A percentile compares a stretch with the other conserved stretches of the same genome.
Evolutionary conservation across 2,329 filamentous ascomycete genomes (phyloP).

Genomic region (Neonectria faginata): DNA sequence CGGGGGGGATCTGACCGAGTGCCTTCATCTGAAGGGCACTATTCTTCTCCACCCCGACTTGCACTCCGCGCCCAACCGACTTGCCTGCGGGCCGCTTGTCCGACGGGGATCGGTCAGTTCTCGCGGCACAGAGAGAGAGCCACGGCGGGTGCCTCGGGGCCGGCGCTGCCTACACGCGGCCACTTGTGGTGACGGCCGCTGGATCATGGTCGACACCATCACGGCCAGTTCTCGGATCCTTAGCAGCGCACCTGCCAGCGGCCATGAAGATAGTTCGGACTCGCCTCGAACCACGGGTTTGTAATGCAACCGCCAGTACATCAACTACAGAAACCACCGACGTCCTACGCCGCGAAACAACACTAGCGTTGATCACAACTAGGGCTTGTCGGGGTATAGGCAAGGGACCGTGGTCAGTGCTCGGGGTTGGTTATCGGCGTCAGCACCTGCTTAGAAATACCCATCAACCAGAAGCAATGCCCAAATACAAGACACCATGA

Average conservation of each 20-base stretch:
- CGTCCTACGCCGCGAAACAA: not conserved
- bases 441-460: not conserved
- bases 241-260: conserved; percentile 23
- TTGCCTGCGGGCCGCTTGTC: not conserved
- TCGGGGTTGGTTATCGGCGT: not conserved
- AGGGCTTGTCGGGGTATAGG: not conserved
- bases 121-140: not conserved
- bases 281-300: not conserved
- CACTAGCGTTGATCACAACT: not conserved
- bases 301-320: not conserved
- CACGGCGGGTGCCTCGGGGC: not conserved
- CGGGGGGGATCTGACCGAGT: not conserved
- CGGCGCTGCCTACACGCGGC: not conserved
- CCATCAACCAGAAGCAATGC: not conserved
- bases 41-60: not conserved
- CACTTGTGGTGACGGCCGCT: conserved; percentile 4
- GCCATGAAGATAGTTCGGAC: conserved; percentile 1
- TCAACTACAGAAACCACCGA: not conserved
- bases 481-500: not conserved
- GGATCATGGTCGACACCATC: conserved; percentile 8
- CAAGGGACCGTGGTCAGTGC: not conserved
- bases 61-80: not conserved
- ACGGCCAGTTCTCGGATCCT: conserved; percentile 11
- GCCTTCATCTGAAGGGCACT: not conserved
- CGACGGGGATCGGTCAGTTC: not conserved